Evolutionary conservation across 371 early-diverging fungal species (phyloP), one percentile per base, ranked within the genome.

Genomic region (Mortierella sp.): DNA sequence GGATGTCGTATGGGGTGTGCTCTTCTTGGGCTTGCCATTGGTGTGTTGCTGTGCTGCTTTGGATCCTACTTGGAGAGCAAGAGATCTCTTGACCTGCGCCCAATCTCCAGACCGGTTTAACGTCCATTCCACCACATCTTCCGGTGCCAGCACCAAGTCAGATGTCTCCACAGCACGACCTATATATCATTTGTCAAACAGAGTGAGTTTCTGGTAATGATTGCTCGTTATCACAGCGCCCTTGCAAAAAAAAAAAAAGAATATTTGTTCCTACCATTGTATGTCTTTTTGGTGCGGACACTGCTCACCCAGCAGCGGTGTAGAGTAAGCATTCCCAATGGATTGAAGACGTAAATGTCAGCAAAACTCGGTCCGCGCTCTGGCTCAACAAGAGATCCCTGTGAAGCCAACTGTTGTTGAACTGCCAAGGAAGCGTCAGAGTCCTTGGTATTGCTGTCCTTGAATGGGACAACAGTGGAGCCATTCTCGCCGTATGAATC

Each of bases 281-380:
- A 91, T 59, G 91, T 82, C 69, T 90, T 90, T 50, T 89, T 89
- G 51, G 88, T 89, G 3, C 88, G 85, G 6, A 86, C 88, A 59
- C 89, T 90, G 54, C 88, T 89, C n/a, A 92, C 83, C 91, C 93
- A 93, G 75, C 90, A 91, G 19, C 93, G 90, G 78, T 92, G 92
- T 5, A 93, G 73, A 3, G 93, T 93, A 26, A 93, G 82, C 14
- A 92, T 83, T 43, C 93, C 93, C 1, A 83, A 74, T 0, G 93
- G 93, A 76, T 92, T 92, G 55, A 93, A 91, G 0, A 92, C 90
- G 59, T 92, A 93, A 13, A 93, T 82, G 59, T 93, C 93, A 71
- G 91, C 91, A 74, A 90, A 91, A 31, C 92, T 92, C 24, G 89
- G 85, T 4, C 80, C 81, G 19, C 86, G 82, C 28, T 81, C 86